These are phyloP conservation scores for Cordyceps tenuipes DNA, from an alignment of 2,329 filamentous ascomycete genomes.

Conservation along the genomic window DNA sequence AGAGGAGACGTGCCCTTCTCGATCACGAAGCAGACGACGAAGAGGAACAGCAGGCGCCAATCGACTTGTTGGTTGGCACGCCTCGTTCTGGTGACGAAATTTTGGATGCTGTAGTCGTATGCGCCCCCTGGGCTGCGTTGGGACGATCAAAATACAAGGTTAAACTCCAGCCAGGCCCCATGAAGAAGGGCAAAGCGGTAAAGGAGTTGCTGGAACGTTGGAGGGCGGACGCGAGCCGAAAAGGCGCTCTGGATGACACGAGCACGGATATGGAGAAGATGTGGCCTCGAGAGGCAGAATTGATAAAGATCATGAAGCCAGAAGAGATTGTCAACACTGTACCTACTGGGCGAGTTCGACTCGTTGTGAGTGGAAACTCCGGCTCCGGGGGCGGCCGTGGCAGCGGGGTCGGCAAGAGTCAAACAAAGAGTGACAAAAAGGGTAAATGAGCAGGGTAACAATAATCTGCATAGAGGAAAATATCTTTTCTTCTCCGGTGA, in stretches of 20 bases:
- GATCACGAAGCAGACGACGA: constrained; percentile 53
- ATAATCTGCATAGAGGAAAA: background rate
- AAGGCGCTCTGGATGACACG: constrained; percentile 52
- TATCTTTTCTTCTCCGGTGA: background rate
- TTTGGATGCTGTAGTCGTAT: constrained; percentile 55
- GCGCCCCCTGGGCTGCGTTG: constrained; percentile 57
- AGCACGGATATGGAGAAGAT: constrained; percentile 62
- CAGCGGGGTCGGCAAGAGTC: constrained; percentile 26
- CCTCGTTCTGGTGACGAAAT: constrained; percentile 78
- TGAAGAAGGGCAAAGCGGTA: constrained; percentile 92
- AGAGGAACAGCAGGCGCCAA: constrained; percentile 42
- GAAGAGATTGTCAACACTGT: constrained; percentile 75
- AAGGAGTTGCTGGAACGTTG: constrained; percentile 82
- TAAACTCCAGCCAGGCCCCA: constrained; percentile 81
- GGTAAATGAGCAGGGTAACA: constrained; percentile 14
- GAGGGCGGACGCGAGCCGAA: constrained; percentile 55
- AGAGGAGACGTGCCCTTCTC: constrained; percentile 51
- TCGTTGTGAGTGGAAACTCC: constrained; percentile 52
- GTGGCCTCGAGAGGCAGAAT: constrained; percentile 78
- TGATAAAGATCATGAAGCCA: constrained; percentile 72
- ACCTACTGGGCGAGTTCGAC: constrained; percentile 69
- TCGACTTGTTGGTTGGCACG: constrained; percentile 68
- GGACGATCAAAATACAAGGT: constrained; percentile 81
- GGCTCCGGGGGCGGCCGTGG: constrained; percentile 34
- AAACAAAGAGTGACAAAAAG: constrained; percentile 21